These are phyloP conservation scores for Triangularia verruculosa DNA, from an alignment of 2,329 filamentous ascomycete species.

Conservation along the genomic window DNA sequence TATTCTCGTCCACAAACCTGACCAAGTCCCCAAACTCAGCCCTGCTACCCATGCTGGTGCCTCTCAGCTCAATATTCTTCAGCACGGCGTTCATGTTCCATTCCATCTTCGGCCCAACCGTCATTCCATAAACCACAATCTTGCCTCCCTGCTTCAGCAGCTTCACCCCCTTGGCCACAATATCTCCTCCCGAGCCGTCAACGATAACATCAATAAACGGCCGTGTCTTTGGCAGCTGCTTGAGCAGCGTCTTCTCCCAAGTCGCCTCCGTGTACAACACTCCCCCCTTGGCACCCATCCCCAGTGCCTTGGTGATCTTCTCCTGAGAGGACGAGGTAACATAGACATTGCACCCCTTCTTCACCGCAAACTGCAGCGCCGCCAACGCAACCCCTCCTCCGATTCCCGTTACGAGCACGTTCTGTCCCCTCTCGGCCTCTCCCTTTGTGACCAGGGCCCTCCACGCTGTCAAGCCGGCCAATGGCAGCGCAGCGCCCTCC, in stretches of 20 bases:
- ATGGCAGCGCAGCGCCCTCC: slow-evolving; percentile 79
- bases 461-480: slow-evolving; percentile 87
- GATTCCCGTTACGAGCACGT: slow-evolving; percentile 85
- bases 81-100: slow-evolving; percentile 82
- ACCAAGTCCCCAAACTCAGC: slow-evolving; percentile 92
- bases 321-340: slow-evolving; percentile 72
- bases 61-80: slow-evolving; percentile 82
- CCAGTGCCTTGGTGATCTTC: slow-evolving; percentile 69
- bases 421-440: slow-evolving; percentile 62
- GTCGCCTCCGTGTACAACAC: slow-evolving; percentile 73
- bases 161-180: slow-evolving; percentile 65
- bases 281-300: slow-evolving; percentile 76
- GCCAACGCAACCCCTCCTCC: slow-evolving; percentile 88
- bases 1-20: slow-evolving; percentile 69
- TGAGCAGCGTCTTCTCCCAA: slow-evolving; percentile 76
- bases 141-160: slow-evolving; percentile 79
- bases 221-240: slow-evolving; percentile 60
- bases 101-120: slow-evolving; percentile 76
- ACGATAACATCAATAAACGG: slow-evolving; percentile 78
- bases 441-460: slow-evolving; percentile 78
- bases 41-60: slow-evolving; percentile 87
- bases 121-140: slow-evolving; percentile 92
- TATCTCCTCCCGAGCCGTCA: slow-evolving; percentile 85
- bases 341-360: slow-evolving; percentile 71
- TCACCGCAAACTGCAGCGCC: slow-evolving; percentile 75